phyloP scores from a whole-genome alignment of 495 filamentous ascomycete genomes.

The Bathelium albidoporum region DNA sequence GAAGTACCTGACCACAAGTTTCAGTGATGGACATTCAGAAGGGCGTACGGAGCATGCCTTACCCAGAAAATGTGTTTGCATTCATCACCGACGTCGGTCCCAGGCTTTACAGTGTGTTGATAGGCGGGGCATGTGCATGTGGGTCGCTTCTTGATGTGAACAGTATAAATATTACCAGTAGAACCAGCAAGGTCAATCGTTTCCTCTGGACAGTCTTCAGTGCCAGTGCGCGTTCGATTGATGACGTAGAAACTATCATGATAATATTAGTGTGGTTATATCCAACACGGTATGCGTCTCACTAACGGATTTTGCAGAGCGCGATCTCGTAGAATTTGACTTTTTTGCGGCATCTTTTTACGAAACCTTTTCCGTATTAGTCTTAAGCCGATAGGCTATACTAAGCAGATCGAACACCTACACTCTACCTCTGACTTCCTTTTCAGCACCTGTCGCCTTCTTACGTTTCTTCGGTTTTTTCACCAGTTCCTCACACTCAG shows the following conservation, averaged over 20 bases:
- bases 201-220: conserved; percentile 38
- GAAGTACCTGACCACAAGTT: conserved; percentile 39
- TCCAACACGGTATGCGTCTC: neutral
- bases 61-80: conserved; percentile 70
- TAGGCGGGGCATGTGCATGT: conserved; percentile 52
- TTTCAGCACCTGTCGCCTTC: neutral
- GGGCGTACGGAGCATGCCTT: conserved; percentile 18
- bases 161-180: conserved; percentile 66
- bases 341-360: conserved; percentile 1
- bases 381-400: neutral
- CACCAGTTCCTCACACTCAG: neutral
- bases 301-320: neutral
- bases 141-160: conserved; percentile 45
- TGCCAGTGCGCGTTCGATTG: conserved; percentile 36
- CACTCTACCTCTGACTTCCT: neutral
- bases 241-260: conserved; percentile 35
- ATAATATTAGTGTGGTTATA: neutral
- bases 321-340: neutral
- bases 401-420: neutral
- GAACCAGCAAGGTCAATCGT: conserved; percentile 60
- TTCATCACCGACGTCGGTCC: conserved; percentile 50
- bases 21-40: neutral
- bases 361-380: neutral
- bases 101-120: conserved; percentile 12
- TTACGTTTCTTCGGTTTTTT: neutral